Base-by-base conservation (phyloP, 1,284 basidiomycete genomes). In the Ganoderma lingzhi region DNA sequence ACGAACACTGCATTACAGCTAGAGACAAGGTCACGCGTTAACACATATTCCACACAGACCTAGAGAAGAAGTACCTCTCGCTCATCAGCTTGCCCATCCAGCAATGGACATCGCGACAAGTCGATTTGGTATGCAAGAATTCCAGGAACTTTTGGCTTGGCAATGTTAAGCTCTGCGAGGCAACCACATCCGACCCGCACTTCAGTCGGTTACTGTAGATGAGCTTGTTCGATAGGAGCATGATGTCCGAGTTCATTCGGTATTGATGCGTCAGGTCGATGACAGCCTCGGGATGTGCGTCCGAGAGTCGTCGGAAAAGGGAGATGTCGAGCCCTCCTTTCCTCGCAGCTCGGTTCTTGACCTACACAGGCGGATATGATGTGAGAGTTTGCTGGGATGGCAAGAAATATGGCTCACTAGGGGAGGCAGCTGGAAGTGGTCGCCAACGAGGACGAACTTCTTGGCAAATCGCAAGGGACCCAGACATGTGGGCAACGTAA, bases 161-260 rank as follows among this genome's bases (percentile, higher is more conserved):
- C 17, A 98, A 77, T 0, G 77, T 74, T 55, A 99, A 79, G 19
- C 80, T 82, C 70, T 86, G 86, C 32, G 85, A 82, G 15, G 93
- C 92, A 3, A 98, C 89, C 10, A 82, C 81, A 32, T 90, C 88
- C 15, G 87, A 92, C 1, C 96, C 97, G 76, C 96, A 97, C 53
- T 84, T 86, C 62, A 99, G 84, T 28, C 91, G 86, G 65, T 94
- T 88, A 19, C 87, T 82, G 77, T 99, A 99, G 19, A 99, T 93
- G 44, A 99, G 87, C 67, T 86, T 87, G 79, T 99, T 99, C 5
- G 96, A 96, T 14, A 99, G 83, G 9, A 88, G 78, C 97, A 99
- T 99, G 78, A 99, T 99, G 70, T 98, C 96, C 67, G 88, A 89
- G 79, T 97, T 98, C 97, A 99, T 99, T 65, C 98, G 87, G 79